A percentile compares a stretch with the other conserved stretches of the same genome.
These are phyloP conservation scores for Metschnikowia kunwiensis DNA, from an alignment of 805 yeast genomes.

Conservation along the genomic window DNA sequence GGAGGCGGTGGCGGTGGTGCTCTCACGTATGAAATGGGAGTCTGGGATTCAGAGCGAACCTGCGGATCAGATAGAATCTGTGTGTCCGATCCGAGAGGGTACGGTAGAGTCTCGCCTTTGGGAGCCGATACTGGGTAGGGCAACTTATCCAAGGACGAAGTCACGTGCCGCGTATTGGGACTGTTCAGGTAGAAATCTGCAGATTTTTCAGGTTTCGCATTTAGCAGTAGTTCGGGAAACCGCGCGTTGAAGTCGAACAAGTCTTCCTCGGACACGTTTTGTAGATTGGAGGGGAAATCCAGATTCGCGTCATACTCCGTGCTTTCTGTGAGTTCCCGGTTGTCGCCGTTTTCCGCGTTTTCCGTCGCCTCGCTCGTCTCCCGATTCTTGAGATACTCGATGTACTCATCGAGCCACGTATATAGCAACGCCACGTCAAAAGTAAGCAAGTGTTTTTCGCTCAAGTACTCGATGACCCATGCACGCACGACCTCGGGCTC, in stretches of 20 bases:
- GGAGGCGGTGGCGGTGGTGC: no score
- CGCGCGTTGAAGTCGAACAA: constrained; percentile 12
- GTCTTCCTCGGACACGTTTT: constrained; percentile 9
- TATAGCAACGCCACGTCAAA: constrained; percentile 37
- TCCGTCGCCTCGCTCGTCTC: constrained; percentile 2
- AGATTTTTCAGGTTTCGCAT: no score
- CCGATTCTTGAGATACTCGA: constrained; percentile 29
- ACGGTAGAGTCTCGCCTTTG: background rate
- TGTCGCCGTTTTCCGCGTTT: background rate
- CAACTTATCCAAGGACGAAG: background rate
- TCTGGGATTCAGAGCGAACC: no score
- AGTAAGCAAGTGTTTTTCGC: constrained; percentile 26
- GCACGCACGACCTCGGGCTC: constrained; percentile 22
- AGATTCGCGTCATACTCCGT: background rate
- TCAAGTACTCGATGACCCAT: constrained; percentile 29
- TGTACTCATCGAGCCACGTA: constrained; percentile 39
- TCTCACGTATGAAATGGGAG: no score
- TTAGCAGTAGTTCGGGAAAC: constrained; percentile 12
- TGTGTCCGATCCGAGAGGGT: background rate
- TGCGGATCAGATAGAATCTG: no score
- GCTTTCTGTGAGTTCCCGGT: background rate
- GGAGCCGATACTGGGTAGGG: constrained; percentile 3
- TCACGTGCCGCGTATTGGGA: background rate
- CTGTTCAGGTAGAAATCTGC: no score
- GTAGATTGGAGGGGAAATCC: no score